Percentiles rank a stretch among this genome's conserved stretches.
These are phyloP conservation scores for Buddleja alternifolia DNA, from an alignment of 257 asterid genomes.

Conservation along the genomic window DNA sequence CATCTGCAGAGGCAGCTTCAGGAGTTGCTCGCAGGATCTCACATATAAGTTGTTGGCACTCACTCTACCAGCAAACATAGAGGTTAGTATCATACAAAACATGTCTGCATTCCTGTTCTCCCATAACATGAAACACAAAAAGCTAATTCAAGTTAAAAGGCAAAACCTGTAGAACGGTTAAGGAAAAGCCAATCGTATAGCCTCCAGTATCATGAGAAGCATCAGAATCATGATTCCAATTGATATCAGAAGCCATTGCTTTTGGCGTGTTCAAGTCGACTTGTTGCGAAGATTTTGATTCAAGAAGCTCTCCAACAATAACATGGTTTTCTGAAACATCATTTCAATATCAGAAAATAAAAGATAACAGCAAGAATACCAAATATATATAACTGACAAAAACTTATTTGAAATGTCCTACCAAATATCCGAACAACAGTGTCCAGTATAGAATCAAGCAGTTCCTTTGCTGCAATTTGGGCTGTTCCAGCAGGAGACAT, in stretches of 20 bases:
- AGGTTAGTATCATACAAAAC: conserved; percentile 4
- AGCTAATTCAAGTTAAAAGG: conserved; percentile 30
- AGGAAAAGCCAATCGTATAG: conserved; percentile 85
- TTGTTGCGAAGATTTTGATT: conserved; percentile 89
- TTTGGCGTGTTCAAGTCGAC: conserved; percentile 86
- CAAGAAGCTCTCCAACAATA: conserved; percentile 95
- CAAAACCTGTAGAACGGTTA: conserved; percentile 88
- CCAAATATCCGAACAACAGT: conserved; percentile 83
- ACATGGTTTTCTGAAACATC: conserved; percentile 89
- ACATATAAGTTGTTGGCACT: conserved; percentile 98
- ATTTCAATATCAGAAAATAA: conserved; percentile 29
- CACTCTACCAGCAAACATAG: conserved; percentile 66
- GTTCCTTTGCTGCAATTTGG: conserved; percentile 84
- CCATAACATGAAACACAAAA: conserved; percentile 19
- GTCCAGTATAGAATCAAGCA: conserved; percentile 87
- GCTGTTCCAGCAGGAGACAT: conserved; percentile 97
- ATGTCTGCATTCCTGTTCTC: background rate
- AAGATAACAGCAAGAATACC: conserved; percentile 28
- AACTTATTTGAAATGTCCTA: conserved; percentile 38
- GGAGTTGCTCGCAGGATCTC: conserved; percentile 99
- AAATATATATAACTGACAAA: conserved; percentile 26
- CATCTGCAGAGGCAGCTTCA: conserved; percentile 99
- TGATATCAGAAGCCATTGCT: conserved; percentile 67
- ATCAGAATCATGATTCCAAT: conserved; percentile 86
- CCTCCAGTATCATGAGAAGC: conserved; percentile 90